Base-by-base conservation (phyloP, 1,139 yeast genomes). In the Pichia sp. region DNA sequence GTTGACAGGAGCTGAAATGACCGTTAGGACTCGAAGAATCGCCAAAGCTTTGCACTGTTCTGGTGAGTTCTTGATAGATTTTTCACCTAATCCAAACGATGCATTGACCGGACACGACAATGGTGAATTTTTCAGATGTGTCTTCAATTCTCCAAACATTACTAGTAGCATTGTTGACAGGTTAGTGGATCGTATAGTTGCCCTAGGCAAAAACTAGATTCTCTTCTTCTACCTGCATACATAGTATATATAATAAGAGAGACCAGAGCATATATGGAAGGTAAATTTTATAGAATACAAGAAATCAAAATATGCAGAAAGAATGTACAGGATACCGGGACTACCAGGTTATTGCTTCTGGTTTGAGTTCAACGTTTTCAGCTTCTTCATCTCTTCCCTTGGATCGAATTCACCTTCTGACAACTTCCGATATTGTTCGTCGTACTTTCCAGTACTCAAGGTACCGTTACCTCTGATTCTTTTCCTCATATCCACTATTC, bases 401-500 rank as follows among this genome's bases (percentile, higher is more conserved):
- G 97, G 82, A 67, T 90, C 85, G 66, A 87, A 90, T 56, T 90
- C 78, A 0, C 98, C 99, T 4, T 75, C 70, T 0, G 92, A 84
- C 57, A 93, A 75, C 59, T 87, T 86, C 44, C 85, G 89, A 62
- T 86, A 87, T 52, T 89, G 89, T 56, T 88, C 93, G 64, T 92
- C 97, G 70, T 86, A 92, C 67, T 85, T 87, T 0, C 99, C 99
- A 1, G 96, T 88, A 8, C 97, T 89, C 50, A 89, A 72, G 0
- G 98, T 92, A 0, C 95, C 99, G 66, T 93, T 93, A 8, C 99
- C 99, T 67, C 89, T 79, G 75, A 93, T 88, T 62, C 99, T 79
- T 69, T 90, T 92, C 5, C 93, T 74, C 95, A 90, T 90, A 66
- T 90, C 97, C 57, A 88, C 84, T 65, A 82, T 81, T 15, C 96